Evolutionary conservation across 371 early-diverging fungal species (phyloP).

Genomic region (Cokeromyces recurvatus): DNA sequence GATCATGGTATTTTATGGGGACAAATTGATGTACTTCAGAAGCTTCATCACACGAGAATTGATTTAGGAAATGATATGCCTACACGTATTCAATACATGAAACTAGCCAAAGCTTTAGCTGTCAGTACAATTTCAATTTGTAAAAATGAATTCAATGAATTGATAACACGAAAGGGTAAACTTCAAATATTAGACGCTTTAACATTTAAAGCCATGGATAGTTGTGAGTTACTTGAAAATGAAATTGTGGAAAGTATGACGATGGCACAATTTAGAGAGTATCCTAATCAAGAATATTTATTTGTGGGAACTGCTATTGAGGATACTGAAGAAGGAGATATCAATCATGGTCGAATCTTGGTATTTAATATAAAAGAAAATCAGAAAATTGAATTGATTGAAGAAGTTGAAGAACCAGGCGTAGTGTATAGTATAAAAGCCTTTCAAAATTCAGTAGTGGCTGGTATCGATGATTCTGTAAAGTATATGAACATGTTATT

Average conservation of each 20-base stretch:
- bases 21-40: constrained; percentile 71
- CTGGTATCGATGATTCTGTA: constrained; percentile 57
- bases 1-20: constrained; percentile 63
- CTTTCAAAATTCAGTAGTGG: constrained; percentile 40
- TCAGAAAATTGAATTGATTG: constrained; percentile 33
- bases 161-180: constrained; percentile 38
- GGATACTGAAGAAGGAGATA: constrained; percentile 40
- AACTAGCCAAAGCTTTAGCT: constrained; percentile 48
- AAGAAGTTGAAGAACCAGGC: constrained; percentile 36
- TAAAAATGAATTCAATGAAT: constrained; percentile 28
- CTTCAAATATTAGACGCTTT: constrained; percentile 70
- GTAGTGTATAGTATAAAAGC: constrained; percentile 44
- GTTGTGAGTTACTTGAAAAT: constrained; percentile 24
- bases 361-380: constrained; percentile 42
- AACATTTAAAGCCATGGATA: constrained; percentile 65
- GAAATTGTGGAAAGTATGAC: constrained; percentile 47
- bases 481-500: constrained; percentile 2
- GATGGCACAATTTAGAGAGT: constrained; percentile 25
- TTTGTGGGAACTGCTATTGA: constrained; percentile 61
- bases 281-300: constrained; percentile 25
- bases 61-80: constrained; percentile 57
- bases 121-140: constrained; percentile 44
- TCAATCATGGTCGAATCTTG: constrained; percentile 51
- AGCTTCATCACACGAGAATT: constrained; percentile 75
- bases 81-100: constrained; percentile 65